These are phyloP conservation scores for Panus rudis DNA, from an alignment of 768 basidiomycete genomes.

Conservation along the genomic window DNA sequence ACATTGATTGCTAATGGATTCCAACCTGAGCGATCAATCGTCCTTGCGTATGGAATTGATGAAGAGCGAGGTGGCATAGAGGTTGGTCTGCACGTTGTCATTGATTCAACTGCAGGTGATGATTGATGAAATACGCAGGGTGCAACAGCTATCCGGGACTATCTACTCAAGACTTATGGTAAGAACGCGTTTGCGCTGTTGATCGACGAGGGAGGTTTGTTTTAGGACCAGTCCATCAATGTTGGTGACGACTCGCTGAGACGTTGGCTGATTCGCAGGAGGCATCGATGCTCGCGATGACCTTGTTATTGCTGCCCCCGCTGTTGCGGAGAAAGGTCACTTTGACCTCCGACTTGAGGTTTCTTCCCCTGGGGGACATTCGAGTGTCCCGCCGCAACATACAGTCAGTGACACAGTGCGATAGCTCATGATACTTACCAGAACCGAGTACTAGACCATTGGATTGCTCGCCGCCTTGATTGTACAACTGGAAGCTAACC, in stretches of 20 bases:
- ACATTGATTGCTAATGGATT: conserved; percentile 39
- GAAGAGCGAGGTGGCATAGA: conserved; percentile 34
- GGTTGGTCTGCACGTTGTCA: conserved; percentile 8
- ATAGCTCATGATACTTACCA: neutral
- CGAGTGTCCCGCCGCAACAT: conserved; percentile 75
- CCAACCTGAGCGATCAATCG: conserved; percentile 34
- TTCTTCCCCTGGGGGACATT: conserved; percentile 72
- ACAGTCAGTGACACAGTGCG: conserved; percentile 49
- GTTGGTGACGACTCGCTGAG: neutral
- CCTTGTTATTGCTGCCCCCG: conserved; percentile 51
- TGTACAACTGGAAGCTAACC: conserved; percentile 37
- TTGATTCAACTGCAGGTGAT: neutral
- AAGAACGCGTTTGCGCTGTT: conserved; percentile 66
- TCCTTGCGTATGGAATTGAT: conserved; percentile 42
- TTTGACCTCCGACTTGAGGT: conserved; percentile 60
- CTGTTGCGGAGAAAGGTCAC: conserved; percentile 70
- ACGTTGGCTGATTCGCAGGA: conserved; percentile 26
- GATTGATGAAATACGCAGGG: conserved; percentile 34
- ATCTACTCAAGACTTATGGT: conserved; percentile 59
- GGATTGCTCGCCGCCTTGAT: conserved; percentile 40
- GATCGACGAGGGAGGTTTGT: conserved; percentile 81
- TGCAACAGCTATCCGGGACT: conserved; percentile 39
- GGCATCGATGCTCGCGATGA: conserved; percentile 47
- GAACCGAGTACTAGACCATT: conserved; percentile 27
- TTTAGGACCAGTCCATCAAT: neutral